Base-by-base conservation (phyloP, 2,329 filamentous ascomycete species). In the Rhinocladiella similis region DNA sequence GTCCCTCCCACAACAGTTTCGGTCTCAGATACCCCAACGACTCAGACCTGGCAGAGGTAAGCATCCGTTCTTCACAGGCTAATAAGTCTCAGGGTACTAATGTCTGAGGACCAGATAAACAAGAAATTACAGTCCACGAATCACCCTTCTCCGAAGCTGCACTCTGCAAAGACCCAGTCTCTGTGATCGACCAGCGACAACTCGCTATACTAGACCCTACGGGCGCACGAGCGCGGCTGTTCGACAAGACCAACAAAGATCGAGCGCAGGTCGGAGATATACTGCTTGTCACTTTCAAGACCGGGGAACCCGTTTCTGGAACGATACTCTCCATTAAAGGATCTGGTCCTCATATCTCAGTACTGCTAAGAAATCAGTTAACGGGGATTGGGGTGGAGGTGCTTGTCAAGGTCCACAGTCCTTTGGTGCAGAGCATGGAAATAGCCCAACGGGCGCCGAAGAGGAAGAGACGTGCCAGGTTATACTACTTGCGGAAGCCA, bases 401-500 rank as follows among this genome's bases (percentile, higher is more conserved):
- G 90, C 96, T 91, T 87, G 91, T 89, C 75, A 99, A 99, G 80
- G 81, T 97, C 57, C 97, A 94, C 79, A 90, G 85, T 69, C 93
- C 93, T 59, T 88, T 90, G 69, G 88, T 97, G 29, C 85, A 89
- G 70, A 90, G 90, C 62, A 91, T 99, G 68, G 93, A 99, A 76
- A 88, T 99, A 66, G 89, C 97, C 73, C 90, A 96, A 83, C 81
- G 93, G 67, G 83, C 85, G 62, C 82, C 84, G 69, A 94, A 91
- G 87, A 84, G 91, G 72, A 90, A 91, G 63, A 87, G 92, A 71
- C 84, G 94, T 68, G 93, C 92, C 22, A 82, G 91, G 65, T 79
- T 99, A 73, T 96, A 90, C 68, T 97, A 93, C 74, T 89, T 99
- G 88, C 84, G 79, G 70, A 80, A 92, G 79, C 85, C 89, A 57